A percentile compares a stretch with the other conserved stretches of the same genome.
These are phyloP conservation scores for Parathielavia hyrcaniae DNA, from an alignment of 495 filamentous ascomycete species.

Conservation along the genomic window DNA sequence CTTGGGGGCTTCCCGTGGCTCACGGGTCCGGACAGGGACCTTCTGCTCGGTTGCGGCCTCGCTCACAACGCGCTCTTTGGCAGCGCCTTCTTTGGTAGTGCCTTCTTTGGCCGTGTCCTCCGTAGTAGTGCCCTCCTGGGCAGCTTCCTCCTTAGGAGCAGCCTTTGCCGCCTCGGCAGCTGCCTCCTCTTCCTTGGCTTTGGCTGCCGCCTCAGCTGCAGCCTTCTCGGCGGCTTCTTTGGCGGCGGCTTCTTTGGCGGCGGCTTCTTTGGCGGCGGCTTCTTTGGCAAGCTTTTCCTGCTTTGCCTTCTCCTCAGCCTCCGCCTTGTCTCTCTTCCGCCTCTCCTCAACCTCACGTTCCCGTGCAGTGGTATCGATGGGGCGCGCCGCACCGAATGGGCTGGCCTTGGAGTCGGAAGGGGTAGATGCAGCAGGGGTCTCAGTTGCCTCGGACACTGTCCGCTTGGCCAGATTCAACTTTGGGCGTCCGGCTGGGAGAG, in stretches of 20 bases:
- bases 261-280: conserved; percentile 51
- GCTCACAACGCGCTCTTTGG: conserved; percentile 45
- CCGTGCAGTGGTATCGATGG: conserved; percentile 80
- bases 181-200: conserved; percentile 67
- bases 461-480: conserved; percentile 81
- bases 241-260: conserved; percentile 58
- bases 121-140: conserved; percentile 57
- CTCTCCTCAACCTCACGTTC: conserved; percentile 89
- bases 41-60: conserved; percentile 32
- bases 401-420: conserved; percentile 68
- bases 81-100: conserved; percentile 22
- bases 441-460: conserved; percentile 68
- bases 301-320: conserved; percentile 79
- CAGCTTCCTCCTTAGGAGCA: conserved; percentile 20
- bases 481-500: conserved; percentile 57
- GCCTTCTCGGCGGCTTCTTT: conserved; percentile 51
- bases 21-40: conserved; percentile 24
- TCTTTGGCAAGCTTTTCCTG: conserved; percentile 69
- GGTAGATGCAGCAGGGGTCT: conserved; percentile 44
- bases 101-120: conserved; percentile 53
- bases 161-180: conserved; percentile 42
- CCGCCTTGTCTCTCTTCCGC: conserved; percentile 75
- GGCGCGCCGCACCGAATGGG: conserved; percentile 84
- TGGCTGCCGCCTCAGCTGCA: conserved; percentile 33
- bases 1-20: conserved; percentile 30